Evolutionary conservation across 2,329 filamentous ascomycete genomes (phyloP).

Genomic region (Colletotrichum cordylinicola): DNA sequence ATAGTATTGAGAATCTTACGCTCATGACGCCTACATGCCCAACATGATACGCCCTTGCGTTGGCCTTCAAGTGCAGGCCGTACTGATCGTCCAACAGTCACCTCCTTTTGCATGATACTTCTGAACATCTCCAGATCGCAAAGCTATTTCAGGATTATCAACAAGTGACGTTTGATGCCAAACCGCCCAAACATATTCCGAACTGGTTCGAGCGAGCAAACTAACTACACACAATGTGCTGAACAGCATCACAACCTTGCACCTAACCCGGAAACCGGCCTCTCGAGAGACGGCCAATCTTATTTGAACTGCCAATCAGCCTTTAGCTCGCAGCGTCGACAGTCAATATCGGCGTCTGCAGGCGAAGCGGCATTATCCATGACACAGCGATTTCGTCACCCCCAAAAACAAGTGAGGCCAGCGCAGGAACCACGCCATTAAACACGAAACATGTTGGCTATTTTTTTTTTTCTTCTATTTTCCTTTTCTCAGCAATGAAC

Average conservation of each 20-base stretch:
- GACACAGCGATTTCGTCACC: not conserved
- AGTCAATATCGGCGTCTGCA: not conserved
- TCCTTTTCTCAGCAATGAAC: not conserved
- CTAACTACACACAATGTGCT: not conserved
- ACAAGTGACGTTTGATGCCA: not conserved
- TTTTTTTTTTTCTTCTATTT: not conserved
- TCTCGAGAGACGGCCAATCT: not conserved
- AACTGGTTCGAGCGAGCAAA: not conserved
- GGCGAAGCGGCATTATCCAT: not conserved
- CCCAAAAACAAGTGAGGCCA: not conserved
- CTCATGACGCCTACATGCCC: not conserved
- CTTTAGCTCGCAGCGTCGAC: not conserved
- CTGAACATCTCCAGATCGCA: not conserved
- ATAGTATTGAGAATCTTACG: not conserved
- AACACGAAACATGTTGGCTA: not conserved
- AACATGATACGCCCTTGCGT: not conserved
- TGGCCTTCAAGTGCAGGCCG: not conserved
- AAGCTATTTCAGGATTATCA: not conserved
- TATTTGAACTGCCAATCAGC: not conserved
- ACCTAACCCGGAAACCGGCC: not conserved
- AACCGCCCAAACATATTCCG: not conserved
- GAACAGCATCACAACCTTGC: not conserved
- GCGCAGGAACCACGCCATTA: not conserved
- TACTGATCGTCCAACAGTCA: not conserved
- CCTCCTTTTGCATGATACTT: not conserved